A percentile compares a stretch with the other conserved stretches of the same genome.
Evolutionary conservation across 169 alveolate species (phyloP).

Genomic region (Eimeria maxima): DNA sequence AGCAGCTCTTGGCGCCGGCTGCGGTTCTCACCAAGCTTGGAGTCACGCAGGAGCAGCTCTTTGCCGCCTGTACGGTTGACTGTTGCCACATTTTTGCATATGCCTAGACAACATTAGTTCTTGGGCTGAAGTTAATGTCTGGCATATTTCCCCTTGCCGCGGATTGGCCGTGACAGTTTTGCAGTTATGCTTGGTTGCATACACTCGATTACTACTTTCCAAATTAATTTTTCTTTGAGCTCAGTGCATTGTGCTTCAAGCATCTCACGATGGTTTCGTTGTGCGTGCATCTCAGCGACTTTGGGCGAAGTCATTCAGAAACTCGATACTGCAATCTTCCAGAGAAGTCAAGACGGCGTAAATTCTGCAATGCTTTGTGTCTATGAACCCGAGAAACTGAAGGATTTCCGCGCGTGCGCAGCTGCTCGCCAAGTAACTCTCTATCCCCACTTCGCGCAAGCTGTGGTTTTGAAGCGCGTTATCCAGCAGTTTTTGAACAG

Average conservation of each 20-base stretch:
- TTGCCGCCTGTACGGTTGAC: slow-evolving; percentile 48
- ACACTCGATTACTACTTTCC: background rate
- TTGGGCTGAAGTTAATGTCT: background rate
- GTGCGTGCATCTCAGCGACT: slow-evolving; percentile 42
- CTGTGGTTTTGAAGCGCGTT: slow-evolving; percentile 55
- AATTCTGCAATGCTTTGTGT: slow-evolving; percentile 14
- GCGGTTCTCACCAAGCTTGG: slow-evolving; percentile 46
- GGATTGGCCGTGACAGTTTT: background rate
- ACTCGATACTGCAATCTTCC: slow-evolving; percentile 60
- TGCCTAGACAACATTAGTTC: background rate
- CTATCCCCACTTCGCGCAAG: slow-evolving; percentile 38
- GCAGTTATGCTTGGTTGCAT: background rate
- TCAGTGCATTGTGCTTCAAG: background rate
- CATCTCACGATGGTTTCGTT: background rate
- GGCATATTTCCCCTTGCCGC: background rate
- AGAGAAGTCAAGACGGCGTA: slow-evolving; percentile 32
- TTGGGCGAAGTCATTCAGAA: slow-evolving; percentile 59
- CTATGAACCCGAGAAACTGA: slow-evolving; percentile 38
- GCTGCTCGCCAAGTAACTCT: slow-evolving; percentile 66
- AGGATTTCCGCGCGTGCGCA: slow-evolving; percentile 58
- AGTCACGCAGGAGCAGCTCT: slow-evolving; percentile 68
- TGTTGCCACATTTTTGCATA: background rate
- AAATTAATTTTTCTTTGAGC: background rate
- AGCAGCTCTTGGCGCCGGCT: slow-evolving; percentile 69
- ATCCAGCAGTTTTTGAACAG: slow-evolving; percentile 34